Percentiles rank a stretch among this genome's conserved stretches.
Evolutionary conservation across 2,329 filamentous ascomycete genomes (phyloP).

Genomic region (Podosphaera fusca): DNA sequence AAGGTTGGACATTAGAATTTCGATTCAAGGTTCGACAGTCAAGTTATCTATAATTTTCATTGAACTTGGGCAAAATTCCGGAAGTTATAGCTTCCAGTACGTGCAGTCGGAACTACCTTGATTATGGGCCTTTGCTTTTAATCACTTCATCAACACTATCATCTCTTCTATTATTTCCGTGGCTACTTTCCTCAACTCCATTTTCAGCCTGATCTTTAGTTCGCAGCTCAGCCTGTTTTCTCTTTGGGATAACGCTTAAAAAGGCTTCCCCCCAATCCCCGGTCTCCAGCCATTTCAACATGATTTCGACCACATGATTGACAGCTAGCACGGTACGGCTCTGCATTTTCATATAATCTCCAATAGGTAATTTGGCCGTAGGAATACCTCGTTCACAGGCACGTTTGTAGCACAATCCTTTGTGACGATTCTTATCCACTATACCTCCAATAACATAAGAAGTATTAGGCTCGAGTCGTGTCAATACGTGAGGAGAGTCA

Average conservation of each 20-base stretch:
- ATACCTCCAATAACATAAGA: constrained; percentile 86
- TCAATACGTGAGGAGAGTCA: constrained; percentile 70
- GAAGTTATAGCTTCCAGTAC: too few species aligned
- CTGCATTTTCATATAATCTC: constrained; percentile 82
- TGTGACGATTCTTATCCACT: constrained; percentile 90
- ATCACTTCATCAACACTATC: constrained; percentile 8
- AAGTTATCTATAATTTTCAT: too few species aligned
- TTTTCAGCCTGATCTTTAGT: not conserved
- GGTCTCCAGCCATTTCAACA: constrained; percentile 76
- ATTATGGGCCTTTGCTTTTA: not conserved
- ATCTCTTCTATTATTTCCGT: constrained; percentile 6
- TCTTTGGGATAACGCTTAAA: constrained; percentile 63
- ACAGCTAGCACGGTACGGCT: constrained; percentile 71
- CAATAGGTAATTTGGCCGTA: constrained; percentile 81
- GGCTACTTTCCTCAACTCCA: constrained; percentile 2
- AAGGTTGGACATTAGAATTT: too few species aligned
- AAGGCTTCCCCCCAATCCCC: constrained; percentile 88
- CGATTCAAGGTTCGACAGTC: too few species aligned
- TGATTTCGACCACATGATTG: constrained; percentile 93
- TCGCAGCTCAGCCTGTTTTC: constrained; percentile 53
- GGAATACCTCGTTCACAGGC: constrained; percentile 54
- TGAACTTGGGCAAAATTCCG: too few species aligned
- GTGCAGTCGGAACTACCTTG: not conserved
- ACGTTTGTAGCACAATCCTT: constrained; percentile 73
- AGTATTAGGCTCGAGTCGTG: constrained; percentile 62